These are phyloP conservation scores for Sungouiella thailandica DNA, from an alignment of 805 yeast species.

Conservation along the genomic window DNA sequence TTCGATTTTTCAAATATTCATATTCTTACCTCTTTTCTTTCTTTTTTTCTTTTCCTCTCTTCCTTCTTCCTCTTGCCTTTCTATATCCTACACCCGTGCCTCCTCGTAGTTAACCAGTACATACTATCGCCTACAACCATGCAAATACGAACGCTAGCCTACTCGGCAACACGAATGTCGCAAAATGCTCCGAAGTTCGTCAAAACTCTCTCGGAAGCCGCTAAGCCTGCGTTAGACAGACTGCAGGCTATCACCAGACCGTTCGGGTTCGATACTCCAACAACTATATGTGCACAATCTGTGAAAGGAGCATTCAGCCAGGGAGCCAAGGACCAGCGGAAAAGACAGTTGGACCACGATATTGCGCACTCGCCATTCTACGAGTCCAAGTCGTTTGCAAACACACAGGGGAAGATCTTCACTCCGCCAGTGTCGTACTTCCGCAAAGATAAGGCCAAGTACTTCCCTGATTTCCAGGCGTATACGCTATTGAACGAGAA, in stretches of 20 bases:
- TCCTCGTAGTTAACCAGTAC: too few relatives aligned
- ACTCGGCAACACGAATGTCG: conserved; percentile 2
- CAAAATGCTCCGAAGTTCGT: conserved; percentile 30
- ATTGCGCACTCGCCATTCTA: conserved; percentile 40
- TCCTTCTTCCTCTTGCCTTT: too few relatives aligned
- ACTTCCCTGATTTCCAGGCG: conserved; percentile 76
- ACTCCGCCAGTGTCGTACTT: conserved; percentile 77
- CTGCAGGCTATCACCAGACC: conserved; percentile 31
- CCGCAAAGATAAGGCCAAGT: conserved; percentile 64
- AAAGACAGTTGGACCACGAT: conserved; percentile 37
- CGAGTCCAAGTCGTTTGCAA: conserved; percentile 39
- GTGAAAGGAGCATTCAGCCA: conserved; percentile 23
- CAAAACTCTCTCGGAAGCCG: conserved; percentile 31
- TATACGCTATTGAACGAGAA: conserved; percentile 40
- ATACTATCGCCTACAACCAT: too few relatives aligned
- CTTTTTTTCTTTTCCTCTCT: too few relatives aligned
- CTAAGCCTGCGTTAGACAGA: conserved; percentile 34
- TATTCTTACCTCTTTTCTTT: too few relatives aligned
- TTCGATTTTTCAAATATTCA: too few relatives aligned
- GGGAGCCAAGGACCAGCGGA: conserved; percentile 35
- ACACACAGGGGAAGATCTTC: conserved; percentile 82
- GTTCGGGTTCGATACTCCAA: conserved; percentile 32
- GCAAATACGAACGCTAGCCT: conserved; percentile 9
- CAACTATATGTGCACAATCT: conserved; percentile 12
- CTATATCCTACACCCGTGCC: too few relatives aligned